Percentiles rank a stretch among this genome's conserved stretches.
Conservation (phyloP, 2,329 filamentous ascomycete species). For the Aspergillus novoparasiticus region DNA sequence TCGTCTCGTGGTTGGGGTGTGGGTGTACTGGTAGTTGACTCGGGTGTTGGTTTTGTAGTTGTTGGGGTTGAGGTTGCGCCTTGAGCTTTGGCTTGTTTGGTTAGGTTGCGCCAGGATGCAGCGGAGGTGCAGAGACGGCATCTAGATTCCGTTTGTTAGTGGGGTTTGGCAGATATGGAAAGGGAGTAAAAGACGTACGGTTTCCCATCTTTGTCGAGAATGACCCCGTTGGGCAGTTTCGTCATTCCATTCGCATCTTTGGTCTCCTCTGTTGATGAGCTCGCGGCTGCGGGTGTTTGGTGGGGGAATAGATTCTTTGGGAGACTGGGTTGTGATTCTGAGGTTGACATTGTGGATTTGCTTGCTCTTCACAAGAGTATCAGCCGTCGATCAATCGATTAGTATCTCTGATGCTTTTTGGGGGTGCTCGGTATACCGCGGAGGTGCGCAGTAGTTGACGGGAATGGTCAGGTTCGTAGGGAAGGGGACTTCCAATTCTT, state of each 20-base stretch:
- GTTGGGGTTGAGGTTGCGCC: slow-evolving; percentile 32
- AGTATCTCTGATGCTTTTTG: neutral
- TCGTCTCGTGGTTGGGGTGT: slow-evolving; percentile 45
- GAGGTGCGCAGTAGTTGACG: neutral
- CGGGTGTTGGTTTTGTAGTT: neutral
- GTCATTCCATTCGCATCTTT: slow-evolving; percentile 28
- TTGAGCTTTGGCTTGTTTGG: slow-evolving; percentile 44
- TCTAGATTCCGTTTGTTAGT: slow-evolving; percentile 26
- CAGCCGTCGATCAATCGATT: neutral
- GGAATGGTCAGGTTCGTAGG: neutral
- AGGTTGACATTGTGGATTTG: slow-evolving; percentile 14
- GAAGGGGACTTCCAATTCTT: neutral
- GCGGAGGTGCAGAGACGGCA: slow-evolving; percentile 53
- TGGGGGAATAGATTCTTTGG: slow-evolving; percentile 20
- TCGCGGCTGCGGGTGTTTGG: slow-evolving; percentile 16
- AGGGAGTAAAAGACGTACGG: slow-evolving; percentile 39
- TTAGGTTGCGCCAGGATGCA: slow-evolving; percentile 49
- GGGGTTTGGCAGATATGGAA: neutral
- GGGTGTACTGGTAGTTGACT: neutral
- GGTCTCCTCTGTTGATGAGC: slow-evolving; percentile 21
- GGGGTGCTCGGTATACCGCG: neutral
- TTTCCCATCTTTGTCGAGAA: slow-evolving; percentile 54
- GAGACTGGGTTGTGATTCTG: slow-evolving; percentile 18
- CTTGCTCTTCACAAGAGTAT: neutral
- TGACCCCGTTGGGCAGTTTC: slow-evolving; percentile 49